Base-by-base conservation (phyloP, 257 asterid genomes). In the Capsicum rhomboideum region DNA sequence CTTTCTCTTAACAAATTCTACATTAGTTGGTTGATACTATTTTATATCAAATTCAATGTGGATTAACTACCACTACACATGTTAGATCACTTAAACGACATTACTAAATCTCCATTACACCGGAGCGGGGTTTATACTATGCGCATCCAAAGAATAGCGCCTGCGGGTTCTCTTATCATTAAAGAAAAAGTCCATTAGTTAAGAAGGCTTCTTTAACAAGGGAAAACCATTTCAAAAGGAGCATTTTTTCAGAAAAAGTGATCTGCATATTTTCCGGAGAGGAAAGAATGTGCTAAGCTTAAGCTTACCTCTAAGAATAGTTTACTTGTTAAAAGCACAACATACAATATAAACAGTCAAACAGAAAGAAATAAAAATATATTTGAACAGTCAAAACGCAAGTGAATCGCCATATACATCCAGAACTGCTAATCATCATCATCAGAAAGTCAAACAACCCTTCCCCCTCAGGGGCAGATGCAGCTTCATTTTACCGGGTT, bases 281-380 rank as follows among this genome's bases (percentile, higher is more conserved):
- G 69, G 50, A 82, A 82, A 55, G 80, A 82, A 82, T 82, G 85
- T 82, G 64, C 77, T 64, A 44, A 42, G 59, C 84, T 82, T 82
- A 61, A 61, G 6, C 85, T 52, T 50, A 52, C 52, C 78, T 68
- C 80, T 82, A 66, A 37, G 54, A 67, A 44, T 82, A 26, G 85
- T 66, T 49, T 82, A 67, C 42, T 49, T 49, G 58, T 14, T 75
- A 75, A 75, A 75, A 75, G 61, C 26, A 26, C 26, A 46, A 26
- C 40, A 23, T 49, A 75, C 14, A 49, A 23, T 49, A 75, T 21
- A 72, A 44, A 72, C 80, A 23, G 61, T 31, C 81, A 75, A 75
- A 75, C 61, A 18, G 26, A 68, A 34, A 58, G 16, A 58, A 21
- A 10, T 17, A 31, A 17, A 20, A 0, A 5, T 34, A 55, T 29